Base-by-base conservation (phyloP, 805 yeast species). In the Torulaspora quercuum region DNA sequence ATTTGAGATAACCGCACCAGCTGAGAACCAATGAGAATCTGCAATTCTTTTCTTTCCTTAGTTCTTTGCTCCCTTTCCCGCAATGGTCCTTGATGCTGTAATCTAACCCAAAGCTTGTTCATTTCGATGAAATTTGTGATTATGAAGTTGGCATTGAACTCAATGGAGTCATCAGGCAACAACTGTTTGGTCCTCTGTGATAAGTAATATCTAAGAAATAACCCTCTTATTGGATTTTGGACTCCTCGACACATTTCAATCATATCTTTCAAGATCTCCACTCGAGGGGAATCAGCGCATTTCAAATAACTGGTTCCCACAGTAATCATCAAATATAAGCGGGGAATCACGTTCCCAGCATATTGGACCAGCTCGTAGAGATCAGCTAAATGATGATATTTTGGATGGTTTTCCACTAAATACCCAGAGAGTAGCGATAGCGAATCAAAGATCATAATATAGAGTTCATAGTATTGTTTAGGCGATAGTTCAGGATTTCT, bases 191-290 rank as follows among this genome's bases (percentile, higher is more conserved):
- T 82, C 48, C 89, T 69, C 57, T 90, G 97, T 3, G 88, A 78
- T 24, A 92, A 65, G 59, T 87, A 92, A 65, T 92, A 89, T 31
- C 98, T 70, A 51, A 92, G 65, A 58, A 92, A 92, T 44, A 92
- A 66, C 2, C 98, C 98, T 40, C 96, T 70, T 19, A 87, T 76
- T 1, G 98, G 98, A 54, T 87, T 90, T 61, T 92, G 98, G 2
- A 90, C 95, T 10, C 97, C 98, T 25, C 95, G 75, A 47, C 95
- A 82, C 98, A 92, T 92, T 61, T 92, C 98, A 52, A 90, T 81
- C 95, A 92, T 82, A 57, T 92, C 98, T 59, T 83, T 85, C 78
- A 90, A 75, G 34, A 92, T 82, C 46, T 88, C 97, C 52, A 76
- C 76, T 22, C 77, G 72, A 0, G 97, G 95, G 0, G 95, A 80